Evolutionary conservation across 225 moss, liverwort and hornwort genomes (phyloP), one percentile per base, ranked within the genome.

Genomic region (Pleurozium schreberi): DNA sequence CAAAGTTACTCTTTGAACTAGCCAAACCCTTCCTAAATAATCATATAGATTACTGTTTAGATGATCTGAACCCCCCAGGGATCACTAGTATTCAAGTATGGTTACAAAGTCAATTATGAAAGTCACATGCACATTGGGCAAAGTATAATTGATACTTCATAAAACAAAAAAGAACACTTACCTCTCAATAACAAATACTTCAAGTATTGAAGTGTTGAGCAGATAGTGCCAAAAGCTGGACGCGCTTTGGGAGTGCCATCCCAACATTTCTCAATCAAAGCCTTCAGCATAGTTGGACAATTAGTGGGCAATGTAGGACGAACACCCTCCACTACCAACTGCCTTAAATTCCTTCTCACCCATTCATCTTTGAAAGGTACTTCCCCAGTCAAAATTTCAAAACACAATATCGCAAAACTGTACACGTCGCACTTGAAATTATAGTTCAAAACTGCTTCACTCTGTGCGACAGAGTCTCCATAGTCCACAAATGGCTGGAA

Each of bases 331-430:
- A 18, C 4, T 10, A 2, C 74, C 74, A 74, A 30, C 1, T 74
- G 4, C 30, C 47, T 10, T 31, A 74, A 47, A 47, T 47, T 4
- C 23, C 2, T 7, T 1, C 4, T 0, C 0, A 0, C 4, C 1
- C 0, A 2, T 4, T 69, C 4, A 0, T 69, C 23, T 40, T 69
- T 40, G 23, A n/a, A 69, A 40, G 69, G 69, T 13, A 69, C 1
- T 7, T 69, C 69, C 13, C 69, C 40, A 14, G 40, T 69, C 40
- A 69, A 40, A 69, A 69, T 40, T 69, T 69, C 69, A 40, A 12
- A 69, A 40, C 69, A 69, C 23, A 69, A n/a, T 22, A 69, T 69
- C 0, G 40, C 69, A 69, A 69, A 69, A 69, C 69, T 40, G 14
- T 69, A 40, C 7, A 69, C 40, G 23, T 69, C 69, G 1, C 40